phyloP scores from a whole-genome alignment of 805 yeast species.

The Candida taoyuanica region DNA sequence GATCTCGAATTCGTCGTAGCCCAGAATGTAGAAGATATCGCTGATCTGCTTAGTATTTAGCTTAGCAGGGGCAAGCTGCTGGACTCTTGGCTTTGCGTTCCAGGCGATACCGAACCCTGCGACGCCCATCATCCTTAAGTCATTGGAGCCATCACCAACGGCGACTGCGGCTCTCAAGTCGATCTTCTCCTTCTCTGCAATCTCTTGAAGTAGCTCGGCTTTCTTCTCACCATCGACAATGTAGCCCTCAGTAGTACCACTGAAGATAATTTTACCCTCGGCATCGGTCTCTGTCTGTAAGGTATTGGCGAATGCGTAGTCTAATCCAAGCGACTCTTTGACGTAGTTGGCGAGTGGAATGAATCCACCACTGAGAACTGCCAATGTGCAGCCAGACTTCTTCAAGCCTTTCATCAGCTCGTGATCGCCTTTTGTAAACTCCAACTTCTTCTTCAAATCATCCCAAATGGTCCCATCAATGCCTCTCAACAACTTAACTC shows the following conservation, averaged over 20 bases:
- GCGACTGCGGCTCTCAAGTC: slow-evolving; percentile 60
- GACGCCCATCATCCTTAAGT: slow-evolving; percentile 81
- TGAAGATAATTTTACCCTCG: slow-evolving; percentile 44
- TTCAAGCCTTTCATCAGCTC: slow-evolving; percentile 65
- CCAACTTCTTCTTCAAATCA: slow-evolving; percentile 62
- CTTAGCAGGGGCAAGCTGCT: slow-evolving; percentile 72
- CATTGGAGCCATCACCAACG: slow-evolving; percentile 97
- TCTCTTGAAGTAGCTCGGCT: slow-evolving; percentile 62
- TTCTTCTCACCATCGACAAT: slow-evolving; percentile 84
- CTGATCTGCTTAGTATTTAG: slow-evolving; percentile 68
- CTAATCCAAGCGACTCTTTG: slow-evolving; percentile 60
- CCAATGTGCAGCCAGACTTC: slow-evolving; percentile 60
- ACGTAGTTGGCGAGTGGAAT: slow-evolving; percentile 80
- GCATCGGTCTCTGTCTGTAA: slow-evolving; percentile 44
- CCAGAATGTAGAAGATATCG: slow-evolving; percentile 79
- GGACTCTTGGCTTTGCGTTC: slow-evolving; percentile 96
- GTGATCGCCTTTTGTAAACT: slow-evolving; percentile 80
- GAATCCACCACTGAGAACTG: slow-evolving; percentile 94
- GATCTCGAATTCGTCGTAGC: slow-evolving; percentile 59
- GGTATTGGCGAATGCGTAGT: slow-evolving; percentile 85
- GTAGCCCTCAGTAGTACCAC: slow-evolving; percentile 75
- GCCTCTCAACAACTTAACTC: slow-evolving; percentile 81
- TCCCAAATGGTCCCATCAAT: slow-evolving; percentile 76
- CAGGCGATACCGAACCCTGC: slow-evolving; percentile 97
- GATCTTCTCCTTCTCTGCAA: slow-evolving; percentile 52